Percentiles rank a stretch among this genome's conserved stretches.
Evolutionary conservation across 768 basidiomycete species (phyloP).

Genomic region (Rhizopogon vesiculosus): DNA sequence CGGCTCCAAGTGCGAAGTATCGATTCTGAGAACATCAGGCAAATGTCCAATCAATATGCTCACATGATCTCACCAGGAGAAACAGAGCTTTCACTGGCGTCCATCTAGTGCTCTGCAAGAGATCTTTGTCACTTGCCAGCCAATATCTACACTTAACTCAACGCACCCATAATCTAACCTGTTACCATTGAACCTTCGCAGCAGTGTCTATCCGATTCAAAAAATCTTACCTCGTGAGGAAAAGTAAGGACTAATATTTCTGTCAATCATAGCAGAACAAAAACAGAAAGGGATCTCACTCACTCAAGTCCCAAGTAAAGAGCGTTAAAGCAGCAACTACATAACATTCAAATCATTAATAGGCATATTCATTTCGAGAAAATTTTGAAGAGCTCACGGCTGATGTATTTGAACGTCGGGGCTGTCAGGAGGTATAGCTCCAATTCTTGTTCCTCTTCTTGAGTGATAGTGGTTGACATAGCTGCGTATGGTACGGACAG

Average conservation of each 20-base stretch:
- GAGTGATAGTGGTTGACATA: neutral
- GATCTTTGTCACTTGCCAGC: neutral
- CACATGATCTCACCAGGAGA: neutral
- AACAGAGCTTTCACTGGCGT: constrained; percentile 1
- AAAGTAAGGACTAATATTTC: neutral
- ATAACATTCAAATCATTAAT: neutral
- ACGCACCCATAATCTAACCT: constrained; percentile 6
- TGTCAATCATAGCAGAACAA: neutral
- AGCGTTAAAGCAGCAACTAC: neutral
- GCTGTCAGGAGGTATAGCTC: neutral
- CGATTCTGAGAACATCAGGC: neutral
- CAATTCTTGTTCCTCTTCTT: neutral
- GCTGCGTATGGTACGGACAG: neutral
- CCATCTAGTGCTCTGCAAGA: neutral
- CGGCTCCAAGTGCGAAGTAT: constrained; percentile 2
- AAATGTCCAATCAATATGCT: neutral
- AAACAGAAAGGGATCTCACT: neutral
- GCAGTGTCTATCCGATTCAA: no score
- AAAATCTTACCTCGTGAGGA: neutral
- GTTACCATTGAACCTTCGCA: neutral
- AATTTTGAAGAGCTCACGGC: neutral
- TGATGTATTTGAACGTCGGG: neutral
- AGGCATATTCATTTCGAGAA: neutral
- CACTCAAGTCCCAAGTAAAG: constrained; percentile 1
- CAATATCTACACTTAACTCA: no score